Percentiles rank a stretch among this genome's conserved stretches.
phyloP scores from a whole-genome alignment of 805 yeast genomes.

The Candida pseudofarinosa region DNA sequence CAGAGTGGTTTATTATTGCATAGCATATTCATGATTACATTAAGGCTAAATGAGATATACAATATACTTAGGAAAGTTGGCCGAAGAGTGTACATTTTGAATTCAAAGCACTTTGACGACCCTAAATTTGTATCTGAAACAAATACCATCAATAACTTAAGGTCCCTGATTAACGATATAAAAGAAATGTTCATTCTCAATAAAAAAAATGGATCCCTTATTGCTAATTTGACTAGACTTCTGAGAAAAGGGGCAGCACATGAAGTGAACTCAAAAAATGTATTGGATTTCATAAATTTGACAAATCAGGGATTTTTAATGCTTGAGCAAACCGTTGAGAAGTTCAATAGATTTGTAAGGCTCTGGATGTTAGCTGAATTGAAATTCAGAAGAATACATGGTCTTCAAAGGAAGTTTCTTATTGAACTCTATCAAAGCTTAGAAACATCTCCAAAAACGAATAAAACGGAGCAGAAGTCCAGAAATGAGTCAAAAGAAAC shows the following conservation, averaged over 20 bases:
- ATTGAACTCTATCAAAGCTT: not conserved
- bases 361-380: slow-evolving; percentile 43
- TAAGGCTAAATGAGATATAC: slow-evolving; percentile 49
- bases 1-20: slow-evolving; percentile 42
- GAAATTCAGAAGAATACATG: slow-evolving; percentile 35
- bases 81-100: slow-evolving; percentile 42
- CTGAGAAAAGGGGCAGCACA: slow-evolving; percentile 37
- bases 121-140: slow-evolving; percentile 30
- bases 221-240: slow-evolving; percentile 45
- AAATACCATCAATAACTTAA: slow-evolving; percentile 28
- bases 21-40: slow-evolving; percentile 40
- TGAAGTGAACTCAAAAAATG: slow-evolving; percentile 31
- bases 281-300: slow-evolving; percentile 39
- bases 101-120: slow-evolving; percentile 40
- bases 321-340: slow-evolving; percentile 23
- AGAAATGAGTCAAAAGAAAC: not conserved
- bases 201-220: slow-evolving; percentile 45
- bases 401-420: slow-evolving; percentile 16
- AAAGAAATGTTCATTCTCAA: slow-evolving; percentile 40
- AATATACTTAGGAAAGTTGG: slow-evolving; percentile 45
- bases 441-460: not conserved
- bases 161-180: slow-evolving; percentile 19
- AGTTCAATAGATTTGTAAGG: slow-evolving; percentile 34
- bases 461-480: not conserved
- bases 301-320: slow-evolving; percentile 34